Evolutionary conservation across 164 flowering plant species (phyloP).

Genomic region (Vitis vinifera): ASM3070453v1 NC_081808.1:18598001-18598500

Average conservation of each 20-base stretch:
- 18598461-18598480: constrained; percentile 8
- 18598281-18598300: constrained; percentile 20
- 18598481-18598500: constrained; percentile 67
- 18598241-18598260: constrained; percentile 63
- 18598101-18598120: constrained; percentile 17
- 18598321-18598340: constrained; percentile 16
- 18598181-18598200: constrained; percentile 55
- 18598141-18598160: constrained; percentile 28
- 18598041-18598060: no score
- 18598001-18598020: no score
- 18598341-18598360: constrained; percentile 26
- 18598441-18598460: constrained; percentile 17
- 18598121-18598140: constrained; percentile 50
- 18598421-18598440: constrained; percentile 50
- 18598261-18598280: constrained; percentile 37
- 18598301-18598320: constrained; percentile 25
- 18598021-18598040: no score
- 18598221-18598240: constrained; percentile 70
- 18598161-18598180: constrained; percentile 55
- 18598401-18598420: constrained; percentile 41
- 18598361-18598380: constrained; percentile 51
- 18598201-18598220: constrained; percentile 76
- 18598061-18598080: no score
- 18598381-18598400: constrained; percentile 74
- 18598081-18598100: no score